Evolutionary conservation across 2,329 filamentous ascomycete genomes (phyloP).

Genomic region (Penicillium paneum): DNA sequence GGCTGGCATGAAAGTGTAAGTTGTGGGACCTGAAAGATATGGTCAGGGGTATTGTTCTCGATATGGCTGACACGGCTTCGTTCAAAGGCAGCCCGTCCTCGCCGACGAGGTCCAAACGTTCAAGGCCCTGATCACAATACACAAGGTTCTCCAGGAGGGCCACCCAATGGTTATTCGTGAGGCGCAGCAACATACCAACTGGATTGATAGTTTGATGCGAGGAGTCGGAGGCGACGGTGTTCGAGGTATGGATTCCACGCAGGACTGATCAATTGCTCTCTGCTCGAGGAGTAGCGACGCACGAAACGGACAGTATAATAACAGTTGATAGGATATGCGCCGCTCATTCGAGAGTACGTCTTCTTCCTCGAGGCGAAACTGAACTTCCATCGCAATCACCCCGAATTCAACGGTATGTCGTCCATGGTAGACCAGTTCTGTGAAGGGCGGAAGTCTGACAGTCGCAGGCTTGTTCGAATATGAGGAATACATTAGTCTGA

Average conservation of each 20-base stretch:
- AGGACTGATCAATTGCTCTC: not conserved
- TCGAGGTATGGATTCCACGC: slow-evolving; percentile 54
- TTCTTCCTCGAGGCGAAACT: slow-evolving; percentile 93
- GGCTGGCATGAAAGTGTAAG: slow-evolving; percentile 97
- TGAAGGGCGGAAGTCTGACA: slow-evolving; percentile 11
- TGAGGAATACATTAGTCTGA: slow-evolving; percentile 96
- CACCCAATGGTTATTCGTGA: slow-evolving; percentile 85
- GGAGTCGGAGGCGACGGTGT: slow-evolving; percentile 79
- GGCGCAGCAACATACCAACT: slow-evolving; percentile 80
- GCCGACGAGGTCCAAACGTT: slow-evolving; percentile 99
- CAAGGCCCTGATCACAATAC: slow-evolving; percentile 94
- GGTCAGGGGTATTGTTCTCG: not conserved
- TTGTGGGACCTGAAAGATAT: slow-evolving; percentile 20
- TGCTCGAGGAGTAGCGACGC: not conserved
- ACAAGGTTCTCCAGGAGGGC: slow-evolving; percentile 96
- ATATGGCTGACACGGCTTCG: slow-evolving; percentile 10
- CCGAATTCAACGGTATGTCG: slow-evolving; percentile 82
- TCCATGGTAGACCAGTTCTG: not conserved
- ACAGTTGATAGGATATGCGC: slow-evolving; percentile 64
- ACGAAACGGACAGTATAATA: slow-evolving; percentile 7
- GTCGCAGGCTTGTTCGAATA: slow-evolving; percentile 82
- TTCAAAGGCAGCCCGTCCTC: slow-evolving; percentile 80
- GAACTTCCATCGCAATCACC: slow-evolving; percentile 92
- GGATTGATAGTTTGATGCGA: slow-evolving; percentile 88
- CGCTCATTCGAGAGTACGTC: slow-evolving; percentile 94